Conservation (phyloP, 805 yeast species). For the Lipomyces lipofer region DNA sequence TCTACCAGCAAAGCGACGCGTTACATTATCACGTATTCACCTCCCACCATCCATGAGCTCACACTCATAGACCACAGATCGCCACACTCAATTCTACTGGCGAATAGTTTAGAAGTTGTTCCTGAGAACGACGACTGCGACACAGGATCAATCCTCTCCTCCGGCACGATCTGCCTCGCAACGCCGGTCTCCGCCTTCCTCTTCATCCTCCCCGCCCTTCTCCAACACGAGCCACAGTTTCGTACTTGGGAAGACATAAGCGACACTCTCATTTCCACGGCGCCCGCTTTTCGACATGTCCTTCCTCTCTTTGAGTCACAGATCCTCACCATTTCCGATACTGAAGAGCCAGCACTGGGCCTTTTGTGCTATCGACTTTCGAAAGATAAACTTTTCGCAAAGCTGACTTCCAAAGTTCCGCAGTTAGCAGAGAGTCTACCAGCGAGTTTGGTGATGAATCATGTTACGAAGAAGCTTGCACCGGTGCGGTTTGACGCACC, state of each 20-base stretch:
- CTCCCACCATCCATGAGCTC: background rate
- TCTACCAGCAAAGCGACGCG: conserved; percentile 16
- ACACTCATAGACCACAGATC: conserved; percentile 10
- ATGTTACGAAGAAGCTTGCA: conserved; percentile 15
- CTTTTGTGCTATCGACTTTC: conserved; percentile 20
- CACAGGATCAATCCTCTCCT: conserved; percentile 12
- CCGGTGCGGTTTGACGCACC: conserved; percentile 18
- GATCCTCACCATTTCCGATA: conserved; percentile 8
- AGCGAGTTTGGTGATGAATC: conserved; percentile 8
- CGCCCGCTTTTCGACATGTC: conserved; percentile 4
- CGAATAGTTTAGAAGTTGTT: background rate
- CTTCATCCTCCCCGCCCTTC: conserved; percentile 16
- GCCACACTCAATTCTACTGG: conserved; percentile 16
- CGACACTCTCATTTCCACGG: conserved; percentile 1
- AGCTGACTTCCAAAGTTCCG: background rate
- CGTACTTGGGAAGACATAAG: conserved; percentile 28
- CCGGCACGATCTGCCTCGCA: conserved; percentile 13
- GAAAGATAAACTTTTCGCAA: conserved; percentile 10
- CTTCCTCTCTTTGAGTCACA: conserved; percentile 2
- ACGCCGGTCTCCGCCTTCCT: conserved; percentile 22
- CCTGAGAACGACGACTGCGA: background rate
- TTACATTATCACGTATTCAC: conserved; percentile 8
- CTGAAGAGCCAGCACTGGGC: conserved; percentile 17
- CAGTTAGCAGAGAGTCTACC: conserved; percentile 20
- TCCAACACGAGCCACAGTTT: conserved; percentile 6